phyloP scores from a whole-genome alignment of 768 basidiomycete genomes.

The Leucocoprinus birnbaumii region DNA sequence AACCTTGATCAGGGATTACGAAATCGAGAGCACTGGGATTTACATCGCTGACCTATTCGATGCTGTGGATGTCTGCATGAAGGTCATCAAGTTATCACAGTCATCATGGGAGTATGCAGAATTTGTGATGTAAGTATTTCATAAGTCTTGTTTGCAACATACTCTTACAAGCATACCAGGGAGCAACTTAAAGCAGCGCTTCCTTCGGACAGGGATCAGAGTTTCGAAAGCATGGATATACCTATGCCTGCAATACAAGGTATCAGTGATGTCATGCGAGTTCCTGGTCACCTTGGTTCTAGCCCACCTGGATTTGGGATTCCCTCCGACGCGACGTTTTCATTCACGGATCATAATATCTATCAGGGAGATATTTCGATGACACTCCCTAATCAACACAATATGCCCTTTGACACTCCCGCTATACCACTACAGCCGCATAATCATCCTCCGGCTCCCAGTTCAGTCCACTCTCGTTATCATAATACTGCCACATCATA shows the following conservation, averaged over 20 bases:
- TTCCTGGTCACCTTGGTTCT: neutral
- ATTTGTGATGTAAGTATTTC: slow-evolving; percentile 28
- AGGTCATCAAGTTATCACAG: slow-evolving; percentile 35
- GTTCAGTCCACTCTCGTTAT: neutral
- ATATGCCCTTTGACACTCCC: neutral
- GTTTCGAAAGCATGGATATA: slow-evolving; percentile 4
- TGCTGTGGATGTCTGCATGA: slow-evolving; percentile 39
- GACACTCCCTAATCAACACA: neutral
- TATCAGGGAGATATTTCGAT: neutral
- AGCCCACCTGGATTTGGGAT: neutral
- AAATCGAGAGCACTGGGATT: slow-evolving; percentile 7
- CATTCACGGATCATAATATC: neutral
- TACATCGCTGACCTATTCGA: slow-evolving; percentile 25
- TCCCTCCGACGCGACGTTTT: neutral
- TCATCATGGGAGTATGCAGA: slow-evolving; percentile 31
- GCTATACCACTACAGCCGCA: neutral
- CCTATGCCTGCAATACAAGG: slow-evolving; percentile 1
- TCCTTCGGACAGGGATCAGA: neutral
- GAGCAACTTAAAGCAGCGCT: slow-evolving; percentile 6
- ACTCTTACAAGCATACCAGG: too few relatives aligned
- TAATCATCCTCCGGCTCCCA: too few relatives aligned
- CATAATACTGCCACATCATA: neutral
- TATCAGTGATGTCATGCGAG: neutral
- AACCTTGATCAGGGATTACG: neutral
- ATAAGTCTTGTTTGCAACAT: too few relatives aligned